Evolutionary conservation across 768 basidiomycete genomes (phyloP), one percentile per base, ranked within the genome.

Genomic region (Megacollybia marginata): DNA sequence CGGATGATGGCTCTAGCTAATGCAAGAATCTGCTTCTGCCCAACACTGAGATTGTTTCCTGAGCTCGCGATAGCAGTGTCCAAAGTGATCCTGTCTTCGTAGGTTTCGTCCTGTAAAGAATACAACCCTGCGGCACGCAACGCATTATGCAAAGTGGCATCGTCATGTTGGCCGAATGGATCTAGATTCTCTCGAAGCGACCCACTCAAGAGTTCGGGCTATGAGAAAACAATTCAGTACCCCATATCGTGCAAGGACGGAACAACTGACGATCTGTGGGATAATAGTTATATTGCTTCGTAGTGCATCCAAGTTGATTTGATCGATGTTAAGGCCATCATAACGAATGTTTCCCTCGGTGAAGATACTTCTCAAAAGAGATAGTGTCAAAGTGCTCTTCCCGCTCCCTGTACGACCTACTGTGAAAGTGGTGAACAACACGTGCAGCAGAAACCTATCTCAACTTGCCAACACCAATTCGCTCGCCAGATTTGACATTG

Each of bases 221-320:
- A 28, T 28, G 23, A 28, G 23, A 28, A 28, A 28, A 28, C 23
- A 28, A 28, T 28, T 28, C 23, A 28, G 23, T 6, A 28, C 6
- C 23, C 6, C 23, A 28, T 28, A 28, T 6, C 23, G 23, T 28
- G 23, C 23, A 28, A 28, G 2, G 6, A 28, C 23, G 6, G 6
- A 28, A 6, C 2, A 28, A 6, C 23, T 28, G 23, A 28, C 23
- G 23, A 70, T 62, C 52, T 78, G 75, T 4, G 75, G 76, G 33
- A 79, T 83, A 53, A 83, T 79, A 2, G 82, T 83, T 49, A 86
- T 75, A 49, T 72, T 75, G 1, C 73, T 69, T 40, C 83, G 67
- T 42, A 85, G 63, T 7, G 67, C 70, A 53, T 83, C 73, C 11
- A 85, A 65, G 54, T 82, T 82, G 51, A 85, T 60, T 5, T 62